Conservation (phyloP, 2,329 filamentous ascomycete genomes). For the Aureobasidium sp. region DNA sequence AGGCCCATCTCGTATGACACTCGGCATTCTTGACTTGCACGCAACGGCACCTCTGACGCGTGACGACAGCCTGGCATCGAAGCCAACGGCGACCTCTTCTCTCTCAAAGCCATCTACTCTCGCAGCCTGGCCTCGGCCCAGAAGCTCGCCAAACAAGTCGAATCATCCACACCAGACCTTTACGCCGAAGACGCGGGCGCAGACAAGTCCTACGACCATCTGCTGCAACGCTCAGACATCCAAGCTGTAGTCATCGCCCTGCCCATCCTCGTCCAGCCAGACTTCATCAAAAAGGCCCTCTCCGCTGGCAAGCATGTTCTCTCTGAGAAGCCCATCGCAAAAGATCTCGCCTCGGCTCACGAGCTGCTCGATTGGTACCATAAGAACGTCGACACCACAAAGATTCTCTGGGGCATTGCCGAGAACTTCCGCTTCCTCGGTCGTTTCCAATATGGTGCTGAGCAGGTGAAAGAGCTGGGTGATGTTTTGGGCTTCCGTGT, state of each 20-base stretch:
- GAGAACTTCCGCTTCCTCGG: constrained; percentile 66
- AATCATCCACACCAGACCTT: constrained; percentile 37
- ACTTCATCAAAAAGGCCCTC: constrained; percentile 46
- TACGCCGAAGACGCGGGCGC: constrained; percentile 51
- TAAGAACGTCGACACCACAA: constrained; percentile 33
- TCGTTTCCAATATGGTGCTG: constrained; percentile 46
- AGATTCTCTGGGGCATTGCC: constrained; percentile 52
- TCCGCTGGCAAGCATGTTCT: constrained; percentile 49
- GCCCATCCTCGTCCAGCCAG: constrained; percentile 34
- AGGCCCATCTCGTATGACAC: constrained; percentile 51
- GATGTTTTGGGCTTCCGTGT: constrained; percentile 50
- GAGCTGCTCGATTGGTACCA: constrained; percentile 45
- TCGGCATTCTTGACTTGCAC: too few relatives aligned
- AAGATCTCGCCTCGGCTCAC: constrained; percentile 47
- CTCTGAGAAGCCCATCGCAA: constrained; percentile 48
- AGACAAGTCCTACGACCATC: constrained; percentile 38
- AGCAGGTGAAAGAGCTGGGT: constrained; percentile 47
- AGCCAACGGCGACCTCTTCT: constrained; percentile 40
- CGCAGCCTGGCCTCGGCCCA: constrained; percentile 54
- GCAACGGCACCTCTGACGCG: not conserved
- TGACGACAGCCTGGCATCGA: constrained; percentile 50
- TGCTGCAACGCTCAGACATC: constrained; percentile 38
- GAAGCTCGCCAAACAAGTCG: constrained; percentile 35
- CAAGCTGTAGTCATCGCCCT: constrained; percentile 49
- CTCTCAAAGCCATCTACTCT: constrained; percentile 60